phyloP scores from a whole-genome alignment of 106 monocot genomes.

The Hemerocallis citrina region DNA sequence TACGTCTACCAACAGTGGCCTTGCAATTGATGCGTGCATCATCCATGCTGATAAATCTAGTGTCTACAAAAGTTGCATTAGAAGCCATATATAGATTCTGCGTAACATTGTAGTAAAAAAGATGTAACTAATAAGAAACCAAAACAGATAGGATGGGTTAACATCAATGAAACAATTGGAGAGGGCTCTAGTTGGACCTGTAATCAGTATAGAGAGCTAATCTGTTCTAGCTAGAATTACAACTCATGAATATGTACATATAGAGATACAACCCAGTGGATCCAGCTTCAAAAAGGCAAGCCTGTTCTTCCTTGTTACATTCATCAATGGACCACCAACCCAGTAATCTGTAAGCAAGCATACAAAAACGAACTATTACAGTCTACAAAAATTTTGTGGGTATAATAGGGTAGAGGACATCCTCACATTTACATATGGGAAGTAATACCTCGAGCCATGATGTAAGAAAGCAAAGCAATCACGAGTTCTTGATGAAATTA shows the following conservation, averaged over 20 bases:
- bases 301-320: conserved; percentile 90
- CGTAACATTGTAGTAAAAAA: neutral
- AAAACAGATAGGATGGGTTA: no score
- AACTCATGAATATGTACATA: neutral
- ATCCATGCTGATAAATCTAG: neutral
- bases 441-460: conserved; percentile 80
- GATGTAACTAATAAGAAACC: neutral
- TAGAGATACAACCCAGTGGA: conserved; percentile 37
- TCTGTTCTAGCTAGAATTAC: neutral
- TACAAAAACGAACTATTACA: neutral
- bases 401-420: no score
- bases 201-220: neutral
- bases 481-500: conserved; percentile 44
- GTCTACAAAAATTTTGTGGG: neutral
- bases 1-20: no score
- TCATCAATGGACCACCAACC: conserved; percentile 98
- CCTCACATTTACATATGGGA: no score
- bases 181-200: neutral
- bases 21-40: no score
- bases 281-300: conserved; percentile 57
- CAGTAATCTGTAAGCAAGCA: conserved; percentile 37
- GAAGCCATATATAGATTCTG: neutral
- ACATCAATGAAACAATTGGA: conserved; percentile 2
- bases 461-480: conserved; percentile 83
- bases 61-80: neutral